phyloP scores from a whole-genome alignment of 192 early-diverging fungal species.

The Backusella australiensis region DNA sequence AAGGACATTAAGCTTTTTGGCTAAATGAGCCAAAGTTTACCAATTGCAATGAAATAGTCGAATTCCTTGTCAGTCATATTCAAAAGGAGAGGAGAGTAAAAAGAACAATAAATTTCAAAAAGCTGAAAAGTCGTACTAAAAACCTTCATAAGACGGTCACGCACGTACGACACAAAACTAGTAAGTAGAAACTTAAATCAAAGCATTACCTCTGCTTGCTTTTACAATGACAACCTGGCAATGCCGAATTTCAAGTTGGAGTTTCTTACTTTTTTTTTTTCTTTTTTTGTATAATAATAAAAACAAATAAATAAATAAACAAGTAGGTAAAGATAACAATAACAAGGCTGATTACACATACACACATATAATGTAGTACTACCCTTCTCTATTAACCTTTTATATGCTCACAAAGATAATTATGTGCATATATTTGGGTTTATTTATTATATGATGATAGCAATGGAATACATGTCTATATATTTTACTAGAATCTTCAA shows the following conservation, averaged over 20 bases:
- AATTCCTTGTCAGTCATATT: not conserved
- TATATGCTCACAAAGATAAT: not conserved
- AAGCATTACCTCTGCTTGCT: not conserved
- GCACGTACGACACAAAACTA: not conserved
- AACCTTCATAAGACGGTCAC: not conserved
- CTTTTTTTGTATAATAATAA: not conserved
- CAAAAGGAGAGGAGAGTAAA: not conserved
- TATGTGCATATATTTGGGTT: not conserved
- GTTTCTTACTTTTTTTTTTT: not conserved
- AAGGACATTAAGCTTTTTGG: not conserved
- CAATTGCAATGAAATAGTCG: not conserved
- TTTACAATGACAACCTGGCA: not conserved
- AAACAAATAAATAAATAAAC: not conserved
- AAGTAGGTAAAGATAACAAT: not conserved
- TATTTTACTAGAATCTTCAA: not conserved
- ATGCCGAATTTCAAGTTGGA: not conserved
- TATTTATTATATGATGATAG: not conserved
- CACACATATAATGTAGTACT: not conserved
- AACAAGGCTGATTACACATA: not conserved
- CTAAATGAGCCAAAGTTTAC: not conserved
- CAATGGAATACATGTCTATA: not conserved
- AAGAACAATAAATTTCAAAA: not conserved
- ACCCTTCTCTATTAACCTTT: not conserved
- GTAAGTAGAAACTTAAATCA: not conserved
- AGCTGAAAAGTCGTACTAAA: not conserved